Evolutionary conservation across 169 alveolate species (phyloP), one percentile per base, ranked within the genome.

Genomic region (Plasmodium gonderi): DNA sequence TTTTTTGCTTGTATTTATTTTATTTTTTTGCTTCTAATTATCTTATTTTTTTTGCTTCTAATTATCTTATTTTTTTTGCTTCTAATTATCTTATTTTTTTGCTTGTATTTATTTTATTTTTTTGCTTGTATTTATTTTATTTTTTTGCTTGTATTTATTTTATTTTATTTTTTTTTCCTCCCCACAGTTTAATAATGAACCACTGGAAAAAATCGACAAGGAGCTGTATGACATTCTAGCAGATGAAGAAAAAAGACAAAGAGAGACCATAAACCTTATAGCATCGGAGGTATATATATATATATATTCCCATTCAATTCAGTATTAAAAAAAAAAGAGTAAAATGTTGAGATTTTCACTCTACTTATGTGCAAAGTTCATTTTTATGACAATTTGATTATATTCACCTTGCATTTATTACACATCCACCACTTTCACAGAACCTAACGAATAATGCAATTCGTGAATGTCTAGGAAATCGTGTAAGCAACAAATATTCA

Each of bases 401-500:
- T 95, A 95, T 83, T 81, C 91, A 85, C 92, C 91, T 92, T 76
- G 87, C 80, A 68, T 94, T n/a, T 95, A 91, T 47, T 36, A 9
- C 36, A 23, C 44, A 3, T 7, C 36, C 26, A 17, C 36, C 51
- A 20, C 11, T 26, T 0, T 5, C 64, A 23, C 97, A 98, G 97
- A 98, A 98, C 92, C 96, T 96, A 40, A 97, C 96, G 20, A 97
- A 97, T 36, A 76, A 79, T 29, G 97, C 98, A 44, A 98, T 98
- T 68, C 80, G 98, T 80, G 99, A 99, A 60, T 98, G 99, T 23
- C 95, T 97, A 31, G 99, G 99, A 40, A 91, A 98, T 68, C 94
- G 96, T 49, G 94, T 98, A 87, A 97, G 98, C 33, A 98, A 98
- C 97, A 98, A 98, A 94, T 98, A 98, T 89, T 92, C 99, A 31